Conservation (phyloP, 306 rosid species). For the Lotus japonicus region DNA sequence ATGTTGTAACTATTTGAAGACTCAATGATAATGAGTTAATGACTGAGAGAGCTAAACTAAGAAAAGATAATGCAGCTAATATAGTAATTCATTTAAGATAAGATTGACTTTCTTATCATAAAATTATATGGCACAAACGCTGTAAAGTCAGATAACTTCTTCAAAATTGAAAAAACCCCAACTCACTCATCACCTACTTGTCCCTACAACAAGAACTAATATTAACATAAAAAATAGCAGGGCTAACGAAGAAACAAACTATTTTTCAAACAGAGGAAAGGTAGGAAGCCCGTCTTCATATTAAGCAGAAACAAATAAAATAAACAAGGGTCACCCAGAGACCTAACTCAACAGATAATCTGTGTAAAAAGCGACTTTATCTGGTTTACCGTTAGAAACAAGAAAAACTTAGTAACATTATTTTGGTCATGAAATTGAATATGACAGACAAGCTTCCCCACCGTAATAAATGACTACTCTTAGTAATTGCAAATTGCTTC, state of each 20-base stretch:
- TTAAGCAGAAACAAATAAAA: background rate
- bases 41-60: conserved; percentile 9
- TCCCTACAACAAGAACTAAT: conserved; percentile 4
- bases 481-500: too few species aligned
- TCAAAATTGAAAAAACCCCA: conserved; percentile 21
- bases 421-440: background rate
- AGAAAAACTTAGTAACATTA: background rate
- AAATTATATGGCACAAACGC: conserved; percentile 21
- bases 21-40: background rate
- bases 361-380: conserved; percentile 27
- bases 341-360: conserved; percentile 23
- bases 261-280: background rate
- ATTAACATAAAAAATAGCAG: conserved; percentile 16
- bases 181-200: conserved; percentile 9
- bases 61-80: conserved; percentile 21
- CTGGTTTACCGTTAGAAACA: conserved; percentile 1
- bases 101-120: background rate
- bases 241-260: background rate
- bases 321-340: conserved; percentile 9
- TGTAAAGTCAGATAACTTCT: conserved; percentile 41
- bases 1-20: background rate
- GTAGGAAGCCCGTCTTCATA: background rate
- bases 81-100: background rate
- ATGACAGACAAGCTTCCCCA: conserved; percentile 1
- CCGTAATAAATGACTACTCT: too few species aligned